Conservation (phyloP, 257 asterid species). For the Dorcoceras hygrometricum region DNA sequence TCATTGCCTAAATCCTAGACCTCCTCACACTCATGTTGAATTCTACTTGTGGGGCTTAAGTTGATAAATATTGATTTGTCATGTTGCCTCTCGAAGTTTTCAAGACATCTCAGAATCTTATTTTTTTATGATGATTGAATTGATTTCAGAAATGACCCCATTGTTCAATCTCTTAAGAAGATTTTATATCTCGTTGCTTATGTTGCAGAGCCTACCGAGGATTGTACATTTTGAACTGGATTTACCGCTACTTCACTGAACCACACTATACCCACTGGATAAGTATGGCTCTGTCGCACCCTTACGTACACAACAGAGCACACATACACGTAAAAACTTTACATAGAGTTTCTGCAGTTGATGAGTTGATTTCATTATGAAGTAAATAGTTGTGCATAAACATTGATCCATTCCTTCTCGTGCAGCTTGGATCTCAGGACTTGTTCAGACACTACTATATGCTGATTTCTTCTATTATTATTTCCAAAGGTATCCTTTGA, state of each 20-base stretch:
- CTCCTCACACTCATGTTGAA: too few species aligned
- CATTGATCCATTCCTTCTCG: constrained; percentile 6
- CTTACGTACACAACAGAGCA: constrained; percentile 7
- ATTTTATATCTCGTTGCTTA: constrained; percentile 6
- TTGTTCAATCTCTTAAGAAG: too few species aligned
- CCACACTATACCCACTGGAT: constrained; percentile 79
- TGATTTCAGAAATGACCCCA: too few species aligned
- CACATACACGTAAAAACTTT: not conserved
- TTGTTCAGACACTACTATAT: constrained; percentile 71
- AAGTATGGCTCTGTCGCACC: constrained; percentile 42
- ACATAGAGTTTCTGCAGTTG: not conserved
- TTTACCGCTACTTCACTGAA: constrained; percentile 89
- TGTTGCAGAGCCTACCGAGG: constrained; percentile 74
- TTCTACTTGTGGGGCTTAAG: too few species aligned
- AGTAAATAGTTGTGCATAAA: not conserved
- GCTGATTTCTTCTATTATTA: constrained; percentile 90
- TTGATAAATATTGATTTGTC: too few species aligned
- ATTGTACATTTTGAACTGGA: constrained; percentile 79
- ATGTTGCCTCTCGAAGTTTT: too few species aligned
- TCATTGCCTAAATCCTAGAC: too few species aligned
- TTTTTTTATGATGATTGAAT: too few species aligned
- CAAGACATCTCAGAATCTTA: too few species aligned
- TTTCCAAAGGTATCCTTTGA: constrained; percentile 64
- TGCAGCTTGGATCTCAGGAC: constrained; percentile 84
- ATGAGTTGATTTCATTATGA: not conserved